phyloP scores from a whole-genome alignment of 257 asterid genomes.

The Parsonsia alboflavescens region DNA sequence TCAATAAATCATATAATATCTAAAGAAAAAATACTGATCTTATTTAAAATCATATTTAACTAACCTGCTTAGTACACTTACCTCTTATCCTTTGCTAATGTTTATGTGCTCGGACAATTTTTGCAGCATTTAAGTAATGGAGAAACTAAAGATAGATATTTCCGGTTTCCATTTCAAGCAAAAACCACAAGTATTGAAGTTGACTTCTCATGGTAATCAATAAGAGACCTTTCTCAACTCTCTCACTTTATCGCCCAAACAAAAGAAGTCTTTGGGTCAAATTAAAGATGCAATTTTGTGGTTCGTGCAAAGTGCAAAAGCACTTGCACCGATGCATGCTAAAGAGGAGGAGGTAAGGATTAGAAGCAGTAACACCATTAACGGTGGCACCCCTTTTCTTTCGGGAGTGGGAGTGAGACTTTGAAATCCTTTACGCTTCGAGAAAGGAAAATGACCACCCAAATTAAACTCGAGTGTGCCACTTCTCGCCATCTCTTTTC shows the following conservation, averaged over 20 bases:
- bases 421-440: conserved; percentile 5
- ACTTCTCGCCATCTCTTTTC: not conserved
- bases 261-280: not conserved
- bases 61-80: too few species aligned
- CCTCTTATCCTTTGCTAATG: too few species aligned
- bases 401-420: conserved; percentile 16
- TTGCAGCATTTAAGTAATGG: too few species aligned
- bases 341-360: conserved; percentile 5
- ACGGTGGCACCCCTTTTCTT: not conserved
- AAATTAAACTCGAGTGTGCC: not conserved
- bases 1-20: too few species aligned
- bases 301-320: conserved; percentile 8
- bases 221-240: not conserved
- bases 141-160: not conserved
- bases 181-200: not conserved
- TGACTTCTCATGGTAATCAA: not conserved
- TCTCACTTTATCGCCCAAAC: not conserved
- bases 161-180: not conserved
- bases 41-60: too few species aligned
- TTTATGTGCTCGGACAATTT: too few species aligned
- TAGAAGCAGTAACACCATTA: not conserved
- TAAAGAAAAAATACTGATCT: too few species aligned
- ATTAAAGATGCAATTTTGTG: not conserved
- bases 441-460: not conserved
- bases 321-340: not conserved